Evolutionary conservation across 352 stramenopile species (phyloP).

Genomic region (Pythium aquatile): DNA sequence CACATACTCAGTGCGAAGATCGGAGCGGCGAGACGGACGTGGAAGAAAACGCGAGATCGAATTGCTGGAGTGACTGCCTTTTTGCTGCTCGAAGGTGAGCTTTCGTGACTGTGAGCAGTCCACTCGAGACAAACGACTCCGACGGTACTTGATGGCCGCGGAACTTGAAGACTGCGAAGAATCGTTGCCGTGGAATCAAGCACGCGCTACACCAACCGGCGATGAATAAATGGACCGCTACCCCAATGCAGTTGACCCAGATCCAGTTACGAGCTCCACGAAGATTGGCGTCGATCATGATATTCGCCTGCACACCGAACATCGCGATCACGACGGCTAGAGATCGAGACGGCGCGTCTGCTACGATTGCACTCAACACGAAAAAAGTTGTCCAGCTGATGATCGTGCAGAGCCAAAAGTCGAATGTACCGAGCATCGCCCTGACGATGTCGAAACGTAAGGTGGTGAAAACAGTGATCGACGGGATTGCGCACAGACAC

Average conservation of each 20-base stretch:
- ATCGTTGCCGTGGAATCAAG: neutral
- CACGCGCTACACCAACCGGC: constrained; percentile 1
- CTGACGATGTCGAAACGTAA: constrained; percentile 17
- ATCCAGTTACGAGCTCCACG: constrained; percentile 8
- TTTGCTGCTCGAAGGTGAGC: neutral
- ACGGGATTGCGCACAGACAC: neutral
- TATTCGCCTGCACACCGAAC: constrained; percentile 8
- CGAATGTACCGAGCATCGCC: constrained; percentile 15
- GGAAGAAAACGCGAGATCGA: constrained; percentile 3
- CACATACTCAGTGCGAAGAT: constrained; percentile 11
- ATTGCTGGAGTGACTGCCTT: neutral
- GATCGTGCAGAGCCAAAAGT: constrained; percentile 21
- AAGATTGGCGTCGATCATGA: constrained; percentile 26
- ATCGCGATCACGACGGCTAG: constrained; percentile 4
- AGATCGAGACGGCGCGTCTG: neutral
- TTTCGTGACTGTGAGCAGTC: constrained; percentile 14
- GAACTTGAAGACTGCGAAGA: constrained; percentile 14
- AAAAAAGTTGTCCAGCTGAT: constrained; percentile 7
- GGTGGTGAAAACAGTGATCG: constrained; percentile 7
- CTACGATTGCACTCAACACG: constrained; percentile 6
- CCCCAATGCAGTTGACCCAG: constrained; percentile 12
- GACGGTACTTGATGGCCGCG: constrained; percentile 12
- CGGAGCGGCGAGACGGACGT: neutral
- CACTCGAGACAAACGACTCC: constrained; percentile 17
- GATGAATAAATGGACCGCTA: constrained; percentile 15